These are phyloP conservation scores for Wallacemonas sp. DNA, from an alignment of 208 protist species.

Conservation along the genomic window DNA sequence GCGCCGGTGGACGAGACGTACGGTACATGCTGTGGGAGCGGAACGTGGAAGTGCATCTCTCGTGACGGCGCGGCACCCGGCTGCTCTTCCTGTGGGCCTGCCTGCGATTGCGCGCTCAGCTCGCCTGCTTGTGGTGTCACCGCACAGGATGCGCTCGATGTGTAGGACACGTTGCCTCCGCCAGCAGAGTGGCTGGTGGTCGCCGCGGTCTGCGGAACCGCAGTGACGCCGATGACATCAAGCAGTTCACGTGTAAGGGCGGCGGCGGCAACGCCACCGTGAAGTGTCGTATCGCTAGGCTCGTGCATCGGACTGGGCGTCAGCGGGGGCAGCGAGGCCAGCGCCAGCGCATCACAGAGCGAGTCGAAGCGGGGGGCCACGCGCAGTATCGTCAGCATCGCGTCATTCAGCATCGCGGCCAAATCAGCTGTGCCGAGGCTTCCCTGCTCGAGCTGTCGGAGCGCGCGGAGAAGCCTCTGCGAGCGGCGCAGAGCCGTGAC, in stretches of 20 bases:
- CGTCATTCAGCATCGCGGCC: not conserved
- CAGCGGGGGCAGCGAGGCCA: not conserved
- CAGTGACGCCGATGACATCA: not conserved
- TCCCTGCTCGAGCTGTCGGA: too few species aligned
- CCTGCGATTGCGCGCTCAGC: not conserved
- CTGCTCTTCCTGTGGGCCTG: too few species aligned
- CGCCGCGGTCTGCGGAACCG: not conserved
- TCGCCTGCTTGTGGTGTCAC: not conserved
- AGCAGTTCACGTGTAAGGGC: slow-evolving; percentile 3
- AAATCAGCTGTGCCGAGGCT: not conserved
- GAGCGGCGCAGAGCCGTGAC: not conserved
- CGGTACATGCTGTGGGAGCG: not conserved
- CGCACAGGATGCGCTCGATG: not conserved
- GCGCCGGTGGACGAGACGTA: not conserved
- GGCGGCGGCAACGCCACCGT: not conserved
- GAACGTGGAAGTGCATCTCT: not conserved
- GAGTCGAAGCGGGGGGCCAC: slow-evolving; percentile 3
- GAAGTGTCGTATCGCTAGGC: not conserved
- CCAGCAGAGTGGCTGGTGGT: not conserved
- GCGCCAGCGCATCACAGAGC: slow-evolving; percentile 3
- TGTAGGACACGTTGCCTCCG: not conserved
- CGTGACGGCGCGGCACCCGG: too few species aligned
- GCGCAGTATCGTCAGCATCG: slow-evolving; percentile 1
- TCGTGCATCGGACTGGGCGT: not conserved
- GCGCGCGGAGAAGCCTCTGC: too few species aligned